phyloP scores from a whole-genome alignment of 495 filamentous ascomycete species.

The Trichoderma gamsii region DNA sequence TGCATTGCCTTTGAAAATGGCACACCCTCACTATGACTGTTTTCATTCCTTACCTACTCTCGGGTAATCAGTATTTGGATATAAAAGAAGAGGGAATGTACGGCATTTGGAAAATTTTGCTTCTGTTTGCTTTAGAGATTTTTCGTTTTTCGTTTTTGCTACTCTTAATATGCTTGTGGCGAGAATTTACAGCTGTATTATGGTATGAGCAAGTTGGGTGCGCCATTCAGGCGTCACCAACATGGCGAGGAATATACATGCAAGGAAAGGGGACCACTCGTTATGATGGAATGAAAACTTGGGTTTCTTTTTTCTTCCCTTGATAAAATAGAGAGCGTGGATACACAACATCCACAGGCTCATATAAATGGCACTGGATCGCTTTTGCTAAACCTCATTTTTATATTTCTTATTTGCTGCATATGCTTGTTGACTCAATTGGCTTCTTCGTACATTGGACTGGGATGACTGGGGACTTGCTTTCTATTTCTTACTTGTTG shows the following conservation, averaged over 20 bases:
- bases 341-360: not conserved
- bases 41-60: too few species aligned
- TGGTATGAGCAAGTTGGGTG: not conserved
- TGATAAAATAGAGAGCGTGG: not conserved
- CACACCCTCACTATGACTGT: too few species aligned
- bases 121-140: too few species aligned
- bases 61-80: too few species aligned
- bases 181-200: not conserved
- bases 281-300: not conserved
- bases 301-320: not conserved
- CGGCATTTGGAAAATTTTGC: too few species aligned
- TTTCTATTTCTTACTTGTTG: not conserved
- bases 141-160: too few species aligned
- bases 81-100: too few species aligned
- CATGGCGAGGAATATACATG: not conserved
- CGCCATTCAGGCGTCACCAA: not conserved
- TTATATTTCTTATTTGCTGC: not conserved
- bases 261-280: not conserved
- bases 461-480: not conserved
- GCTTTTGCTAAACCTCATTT: not conserved
- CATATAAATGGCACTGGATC: not conserved
- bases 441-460: not conserved
- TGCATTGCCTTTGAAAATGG: too few species aligned
- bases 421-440: not conserved
- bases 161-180: too few species aligned